Evolutionary conservation across 768 basidiomycete species (phyloP).

Genomic region (Boletales sp.): DNA sequence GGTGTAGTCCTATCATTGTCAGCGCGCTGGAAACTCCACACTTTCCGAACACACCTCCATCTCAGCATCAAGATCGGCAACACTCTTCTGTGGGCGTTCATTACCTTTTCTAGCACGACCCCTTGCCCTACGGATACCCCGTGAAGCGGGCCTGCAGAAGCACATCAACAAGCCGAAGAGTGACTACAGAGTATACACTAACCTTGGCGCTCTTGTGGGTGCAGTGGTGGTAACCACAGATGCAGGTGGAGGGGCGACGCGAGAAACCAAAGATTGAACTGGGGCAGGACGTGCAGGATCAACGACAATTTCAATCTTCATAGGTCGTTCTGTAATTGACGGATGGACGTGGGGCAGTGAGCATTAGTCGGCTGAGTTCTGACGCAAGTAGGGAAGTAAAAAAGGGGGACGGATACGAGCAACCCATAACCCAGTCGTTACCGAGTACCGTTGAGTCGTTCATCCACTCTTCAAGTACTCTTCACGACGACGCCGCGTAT

Average conservation of each 20-base stretch:
- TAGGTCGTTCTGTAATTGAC: conserved; percentile 76
- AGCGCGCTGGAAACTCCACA: background rate
- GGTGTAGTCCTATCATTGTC: conserved; percentile 59
- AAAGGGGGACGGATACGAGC: conserved; percentile 42
- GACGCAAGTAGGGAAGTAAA: conserved; percentile 35
- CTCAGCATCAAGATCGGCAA: too few relatives aligned
- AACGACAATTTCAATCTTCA: conserved; percentile 98
- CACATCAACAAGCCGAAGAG: conserved; percentile 1
- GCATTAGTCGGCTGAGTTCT: conserved; percentile 33
- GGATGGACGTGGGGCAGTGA: conserved; percentile 33
- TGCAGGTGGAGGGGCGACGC: conserved; percentile 72
- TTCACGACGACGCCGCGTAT: conserved; percentile 17
- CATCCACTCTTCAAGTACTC: conserved; percentile 21
- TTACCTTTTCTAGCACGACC: too few relatives aligned
- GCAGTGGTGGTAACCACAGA: conserved; percentile 19
- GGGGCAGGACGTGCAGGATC: conserved; percentile 73
- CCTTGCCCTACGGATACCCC: too few relatives aligned
- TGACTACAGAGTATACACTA: conserved; percentile 10
- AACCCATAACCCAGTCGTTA: conserved; percentile 25
- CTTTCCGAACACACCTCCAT: too few relatives aligned
- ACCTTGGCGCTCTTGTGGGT: conserved; percentile 36
- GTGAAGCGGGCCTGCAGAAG: background rate
- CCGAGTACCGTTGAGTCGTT: conserved; percentile 24
- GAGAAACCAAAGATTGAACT: conserved; percentile 64
- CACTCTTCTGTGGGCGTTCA: too few relatives aligned